phyloP scores from a whole-genome alignment of 1,284 basidiomycete species.

The Singerocomus rubriflavus region DNA sequence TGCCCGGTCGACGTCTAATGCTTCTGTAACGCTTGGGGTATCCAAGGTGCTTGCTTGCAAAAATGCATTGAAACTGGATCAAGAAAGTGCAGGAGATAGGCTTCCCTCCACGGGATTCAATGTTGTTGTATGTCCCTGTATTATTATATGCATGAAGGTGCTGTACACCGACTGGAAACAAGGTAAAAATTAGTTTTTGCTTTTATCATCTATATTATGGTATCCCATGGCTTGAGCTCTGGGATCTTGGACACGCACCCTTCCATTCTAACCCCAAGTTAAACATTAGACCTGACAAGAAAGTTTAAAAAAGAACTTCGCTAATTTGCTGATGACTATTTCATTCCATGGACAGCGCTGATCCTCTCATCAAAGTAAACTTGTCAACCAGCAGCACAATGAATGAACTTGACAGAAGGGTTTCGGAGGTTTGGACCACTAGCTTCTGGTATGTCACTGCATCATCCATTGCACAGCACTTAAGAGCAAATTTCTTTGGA shows the following conservation, averaged over 20 bases:
- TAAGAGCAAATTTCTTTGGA: constrained; percentile 12
- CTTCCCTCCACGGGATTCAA: constrained; percentile 31
- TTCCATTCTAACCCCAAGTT: constrained; percentile 29
- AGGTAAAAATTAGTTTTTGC: constrained; percentile 12
- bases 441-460: constrained; percentile 41
- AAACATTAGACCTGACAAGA: constrained; percentile 24
- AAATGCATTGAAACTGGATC: constrained; percentile 26
- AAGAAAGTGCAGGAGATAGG: constrained; percentile 17
- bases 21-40: constrained; percentile 18
- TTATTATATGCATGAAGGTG: background rate
- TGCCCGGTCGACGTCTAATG: background rate
- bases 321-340: constrained; percentile 3
- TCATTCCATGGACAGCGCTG: background rate
- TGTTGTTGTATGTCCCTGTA: constrained; percentile 28
- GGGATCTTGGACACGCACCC: constrained; percentile 35
- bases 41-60: constrained; percentile 21
- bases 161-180: constrained; percentile 2
- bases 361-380: constrained; percentile 11
- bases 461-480: background rate
- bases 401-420: constrained; percentile 36
- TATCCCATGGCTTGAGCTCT: constrained; percentile 24
- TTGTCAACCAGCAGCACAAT: constrained; percentile 31
- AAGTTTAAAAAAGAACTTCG: too few relatives aligned
- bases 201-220: background rate
- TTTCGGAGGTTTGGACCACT: constrained; percentile 38